Evolutionary conservation across 2,329 filamentous ascomycete genomes (phyloP).

Genomic region (Botrytis tulipae): DNA sequence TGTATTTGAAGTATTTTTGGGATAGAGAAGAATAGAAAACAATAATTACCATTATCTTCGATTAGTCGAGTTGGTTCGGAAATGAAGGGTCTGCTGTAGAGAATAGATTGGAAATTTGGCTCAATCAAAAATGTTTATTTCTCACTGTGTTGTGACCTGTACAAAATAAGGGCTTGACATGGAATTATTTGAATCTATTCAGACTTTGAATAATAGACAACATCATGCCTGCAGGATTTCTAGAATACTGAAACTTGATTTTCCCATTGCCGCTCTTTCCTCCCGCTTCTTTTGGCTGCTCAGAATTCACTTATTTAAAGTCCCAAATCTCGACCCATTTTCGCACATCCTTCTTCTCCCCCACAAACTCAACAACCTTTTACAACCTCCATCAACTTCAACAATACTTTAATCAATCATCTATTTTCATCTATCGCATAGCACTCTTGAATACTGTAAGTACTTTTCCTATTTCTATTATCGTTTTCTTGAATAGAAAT

Average conservation of each 20-base stretch:
- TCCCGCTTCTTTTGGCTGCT: not conserved
- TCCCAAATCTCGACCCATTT: not conserved
- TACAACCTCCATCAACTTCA: not conserved
- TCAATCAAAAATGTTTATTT: not conserved
- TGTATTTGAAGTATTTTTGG: not conserved
- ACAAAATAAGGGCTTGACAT: not conserved
- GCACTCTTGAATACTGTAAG: not conserved
- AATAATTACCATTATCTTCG: not conserved
- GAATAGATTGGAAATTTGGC: not conserved
- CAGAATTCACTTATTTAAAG: constrained; percentile 9
- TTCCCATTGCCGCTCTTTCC: not conserved
- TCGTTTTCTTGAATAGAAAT: not conserved
- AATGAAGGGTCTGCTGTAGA: not conserved
- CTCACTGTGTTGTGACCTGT: not conserved
- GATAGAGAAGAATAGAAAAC: not conserved
- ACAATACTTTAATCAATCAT: not conserved
- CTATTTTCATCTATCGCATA: not conserved
- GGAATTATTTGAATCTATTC: not conserved
- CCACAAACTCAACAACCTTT: constrained; percentile 6
- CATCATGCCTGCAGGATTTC: not conserved
- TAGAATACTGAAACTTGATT: not conserved
- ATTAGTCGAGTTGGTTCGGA: not conserved
- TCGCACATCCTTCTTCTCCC: not conserved
- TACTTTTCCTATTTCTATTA: not conserved
- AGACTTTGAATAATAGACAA: not conserved